Percentiles rank a stretch among this genome's conserved stretches.
phyloP scores from a whole-genome alignment of 495 filamentous ascomycete genomes.

The Letharia lupina region DNA sequence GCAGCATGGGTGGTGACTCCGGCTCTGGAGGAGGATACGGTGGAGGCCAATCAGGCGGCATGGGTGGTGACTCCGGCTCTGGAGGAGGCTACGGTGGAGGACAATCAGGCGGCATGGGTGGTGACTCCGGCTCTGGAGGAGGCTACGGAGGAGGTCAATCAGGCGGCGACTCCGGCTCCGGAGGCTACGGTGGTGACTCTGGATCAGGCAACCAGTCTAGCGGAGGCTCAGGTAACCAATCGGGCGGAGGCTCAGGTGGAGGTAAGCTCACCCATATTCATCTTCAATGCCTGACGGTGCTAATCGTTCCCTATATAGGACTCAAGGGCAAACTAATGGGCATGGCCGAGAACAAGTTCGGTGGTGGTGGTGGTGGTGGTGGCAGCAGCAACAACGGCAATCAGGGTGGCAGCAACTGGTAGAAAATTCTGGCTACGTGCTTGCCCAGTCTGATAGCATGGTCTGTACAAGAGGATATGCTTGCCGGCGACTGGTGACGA shows the following conservation, averaged over 20 bases:
- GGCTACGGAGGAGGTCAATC: constrained; percentile 19
- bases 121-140: constrained; percentile 14
- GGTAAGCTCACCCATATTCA: background rate
- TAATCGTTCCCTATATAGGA: background rate
- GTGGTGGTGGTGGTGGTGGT: constrained; percentile 1
- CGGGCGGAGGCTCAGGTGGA: constrained; percentile 1
- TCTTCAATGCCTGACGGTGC: background rate
- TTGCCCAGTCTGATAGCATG: background rate
- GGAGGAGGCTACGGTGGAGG: constrained; percentile 19
- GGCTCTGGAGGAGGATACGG: constrained; percentile 19
- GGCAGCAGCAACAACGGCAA: background rate
- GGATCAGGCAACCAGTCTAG: constrained; percentile 5
- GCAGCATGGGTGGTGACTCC: constrained; percentile 12
- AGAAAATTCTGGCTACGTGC: background rate
- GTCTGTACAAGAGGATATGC: constrained; percentile 5
- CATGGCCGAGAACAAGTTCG: background rate
- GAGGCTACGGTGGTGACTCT: constrained; percentile 10
- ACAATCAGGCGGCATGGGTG: background rate
- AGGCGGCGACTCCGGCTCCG: constrained; percentile 17
- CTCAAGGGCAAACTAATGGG: constrained; percentile 12
- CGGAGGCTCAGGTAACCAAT: constrained; percentile 9
- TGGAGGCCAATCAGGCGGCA: constrained; percentile 20
- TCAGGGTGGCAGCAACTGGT: constrained; percentile 14
- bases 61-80: constrained; percentile 16
- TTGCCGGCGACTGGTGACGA: background rate